Evolutionary conservation across 129 eudicot genomes (phyloP).

Genomic region (Chrysanthemum makinoi): DNA sequence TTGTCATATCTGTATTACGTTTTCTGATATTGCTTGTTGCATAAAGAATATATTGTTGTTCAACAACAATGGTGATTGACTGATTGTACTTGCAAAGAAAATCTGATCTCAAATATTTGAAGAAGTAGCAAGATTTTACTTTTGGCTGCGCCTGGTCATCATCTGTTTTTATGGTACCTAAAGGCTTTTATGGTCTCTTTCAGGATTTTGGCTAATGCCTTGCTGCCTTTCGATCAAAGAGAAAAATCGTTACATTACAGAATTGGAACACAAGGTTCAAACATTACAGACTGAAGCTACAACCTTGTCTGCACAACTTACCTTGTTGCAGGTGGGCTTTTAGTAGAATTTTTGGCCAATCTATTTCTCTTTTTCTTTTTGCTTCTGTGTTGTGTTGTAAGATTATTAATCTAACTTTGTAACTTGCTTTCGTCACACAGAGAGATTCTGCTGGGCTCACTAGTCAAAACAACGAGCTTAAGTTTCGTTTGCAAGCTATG

Average conservation of each 20-base stretch:
- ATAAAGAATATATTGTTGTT: no score
- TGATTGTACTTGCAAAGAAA: no score
- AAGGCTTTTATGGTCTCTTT: neutral
- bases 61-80: no score
- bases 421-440: conserved; percentile 38
- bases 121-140: neutral
- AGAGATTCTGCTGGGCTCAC: conserved; percentile 85
- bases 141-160: neutral
- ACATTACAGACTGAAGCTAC: conserved; percentile 98
- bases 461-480: conserved; percentile 77
- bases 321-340: conserved; percentile 69
- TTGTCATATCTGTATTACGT: neutral
- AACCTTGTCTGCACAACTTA: conserved; percentile 91
- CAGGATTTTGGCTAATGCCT: conserved; percentile 98
- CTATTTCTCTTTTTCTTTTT: neutral
- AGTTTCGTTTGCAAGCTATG: conserved; percentile 96
- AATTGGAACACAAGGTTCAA: conserved; percentile 98
- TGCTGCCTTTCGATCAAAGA: conserved; percentile 94
- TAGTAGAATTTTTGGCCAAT: neutral
- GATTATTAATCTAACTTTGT: neutral
- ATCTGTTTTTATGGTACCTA: neutral
- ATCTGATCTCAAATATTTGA: neutral
- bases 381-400: no score
- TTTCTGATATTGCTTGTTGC: neutral
- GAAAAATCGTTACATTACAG: conserved; percentile 92